Conservation (phyloP, 306 rosid genomes). For the Neltuma alba region DNA sequence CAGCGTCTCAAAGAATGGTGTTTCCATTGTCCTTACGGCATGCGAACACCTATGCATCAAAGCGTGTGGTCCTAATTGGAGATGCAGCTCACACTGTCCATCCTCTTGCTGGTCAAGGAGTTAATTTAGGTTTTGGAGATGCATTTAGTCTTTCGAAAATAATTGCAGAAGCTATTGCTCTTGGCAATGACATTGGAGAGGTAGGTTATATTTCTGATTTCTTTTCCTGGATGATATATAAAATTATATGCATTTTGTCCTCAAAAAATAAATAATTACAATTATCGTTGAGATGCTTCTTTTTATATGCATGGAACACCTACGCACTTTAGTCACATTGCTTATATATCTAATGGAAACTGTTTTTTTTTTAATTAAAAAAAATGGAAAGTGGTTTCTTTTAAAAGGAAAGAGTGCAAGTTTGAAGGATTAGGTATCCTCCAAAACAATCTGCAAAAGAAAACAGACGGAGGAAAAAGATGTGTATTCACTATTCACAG, state of each 20-base stretch:
- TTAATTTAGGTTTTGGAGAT: slow-evolving; percentile 90
- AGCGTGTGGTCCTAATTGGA: slow-evolving; percentile 74
- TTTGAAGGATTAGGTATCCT: not conserved
- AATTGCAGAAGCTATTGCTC: slow-evolving; percentile 79
- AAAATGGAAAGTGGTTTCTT: not conserved
- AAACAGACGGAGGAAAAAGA: not conserved
- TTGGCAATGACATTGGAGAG: slow-evolving; percentile 85
- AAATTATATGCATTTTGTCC: not conserved
- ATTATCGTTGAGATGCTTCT: not conserved
- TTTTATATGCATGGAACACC: not conserved
- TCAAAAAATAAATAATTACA: not conserved
- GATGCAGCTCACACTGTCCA: slow-evolving; percentile 97
- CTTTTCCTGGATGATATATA: not conserved
- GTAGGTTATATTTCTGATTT: slow-evolving; percentile 43
- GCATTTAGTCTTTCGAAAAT: slow-evolving; percentile 75
- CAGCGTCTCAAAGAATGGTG: slow-evolving; percentile 80
- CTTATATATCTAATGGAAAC: not conserved
- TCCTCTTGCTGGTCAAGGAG: slow-evolving; percentile 98
- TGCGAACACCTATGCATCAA: slow-evolving; percentile 73
- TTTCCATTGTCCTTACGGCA: slow-evolving; percentile 86
- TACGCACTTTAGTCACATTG: not conserved
- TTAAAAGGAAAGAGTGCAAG: not conserved
- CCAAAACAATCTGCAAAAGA: not conserved
- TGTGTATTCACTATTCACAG: not conserved
- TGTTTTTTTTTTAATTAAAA: too few species aligned